These are phyloP conservation scores for Penicillium janthinellum DNA, from an alignment of 2,329 filamentous ascomycete species.

Conservation along the genomic window DNA sequence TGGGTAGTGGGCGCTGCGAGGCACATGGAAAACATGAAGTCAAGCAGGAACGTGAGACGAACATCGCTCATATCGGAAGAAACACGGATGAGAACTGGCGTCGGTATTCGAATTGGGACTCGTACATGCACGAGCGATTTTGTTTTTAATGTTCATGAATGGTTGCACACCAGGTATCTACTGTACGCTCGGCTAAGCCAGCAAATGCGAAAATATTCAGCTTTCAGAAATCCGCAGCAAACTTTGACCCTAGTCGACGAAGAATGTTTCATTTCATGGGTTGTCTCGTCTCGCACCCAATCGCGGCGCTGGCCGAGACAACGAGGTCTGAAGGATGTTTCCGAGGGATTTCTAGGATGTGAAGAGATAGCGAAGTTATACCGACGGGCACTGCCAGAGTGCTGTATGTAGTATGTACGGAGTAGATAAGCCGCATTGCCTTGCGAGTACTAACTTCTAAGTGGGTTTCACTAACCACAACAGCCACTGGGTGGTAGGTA, in stretches of 20 bases:
- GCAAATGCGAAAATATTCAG: constrained; percentile 13
- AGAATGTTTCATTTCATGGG: no score
- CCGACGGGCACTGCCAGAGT: no score
- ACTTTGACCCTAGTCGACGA: no score
- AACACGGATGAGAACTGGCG: constrained; percentile 1
- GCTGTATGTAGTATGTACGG: no score
- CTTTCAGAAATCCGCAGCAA: no score
- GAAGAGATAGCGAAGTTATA: background rate
- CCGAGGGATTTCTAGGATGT: background rate
- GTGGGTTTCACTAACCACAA: background rate
- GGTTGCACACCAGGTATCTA: background rate
- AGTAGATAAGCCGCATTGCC: background rate
- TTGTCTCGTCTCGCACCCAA: background rate
- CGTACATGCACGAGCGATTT: constrained; percentile 12
- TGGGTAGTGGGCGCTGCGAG: no score
- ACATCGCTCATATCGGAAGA: constrained; percentile 1
- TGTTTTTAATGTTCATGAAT: background rate
- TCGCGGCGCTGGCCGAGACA: background rate
- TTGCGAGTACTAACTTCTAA: background rate
- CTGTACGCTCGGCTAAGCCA: constrained; percentile 19
- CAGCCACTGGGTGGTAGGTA: background rate
- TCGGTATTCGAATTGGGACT: background rate
- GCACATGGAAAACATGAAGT: no score
- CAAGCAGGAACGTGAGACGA: background rate
- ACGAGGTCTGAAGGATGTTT: background rate